Evolutionary conservation across 2,329 filamentous ascomycete genomes (phyloP).

Genomic region (Knufia fluminis): DNA sequence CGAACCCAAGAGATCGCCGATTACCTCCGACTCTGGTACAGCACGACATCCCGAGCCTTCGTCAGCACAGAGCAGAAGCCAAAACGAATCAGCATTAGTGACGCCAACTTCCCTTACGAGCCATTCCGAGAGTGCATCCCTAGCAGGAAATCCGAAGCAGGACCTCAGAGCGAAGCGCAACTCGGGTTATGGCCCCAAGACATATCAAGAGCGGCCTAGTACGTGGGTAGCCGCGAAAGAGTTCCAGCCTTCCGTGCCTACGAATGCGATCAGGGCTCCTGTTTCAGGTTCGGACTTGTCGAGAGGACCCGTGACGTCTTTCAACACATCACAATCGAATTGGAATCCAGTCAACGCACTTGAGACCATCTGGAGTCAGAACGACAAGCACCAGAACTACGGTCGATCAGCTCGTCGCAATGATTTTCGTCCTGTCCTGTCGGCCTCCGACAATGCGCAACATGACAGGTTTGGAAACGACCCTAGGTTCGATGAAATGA

Average conservation of each 20-base stretch:
- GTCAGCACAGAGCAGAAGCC: slow-evolving; percentile 8
- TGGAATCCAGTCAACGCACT: background rate
- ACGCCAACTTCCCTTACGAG: slow-evolving; percentile 6
- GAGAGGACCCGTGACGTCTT: background rate
- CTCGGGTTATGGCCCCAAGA: background rate
- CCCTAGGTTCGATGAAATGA: slow-evolving; percentile 37
- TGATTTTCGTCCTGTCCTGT: background rate
- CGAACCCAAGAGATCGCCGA: background rate
- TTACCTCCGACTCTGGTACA: background rate
- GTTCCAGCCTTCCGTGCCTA: background rate
- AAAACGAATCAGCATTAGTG: background rate
- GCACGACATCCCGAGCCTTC: background rate
- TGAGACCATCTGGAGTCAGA: background rate
- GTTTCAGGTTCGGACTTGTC: background rate
- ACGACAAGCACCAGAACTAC: background rate
- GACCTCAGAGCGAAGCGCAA: background rate
- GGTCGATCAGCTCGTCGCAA: background rate
- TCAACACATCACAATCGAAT: background rate
- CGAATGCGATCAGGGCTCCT: background rate
- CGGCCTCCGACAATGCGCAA: background rate
- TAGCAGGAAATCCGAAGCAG: background rate
- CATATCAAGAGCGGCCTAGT: background rate
- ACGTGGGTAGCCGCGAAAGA: slow-evolving; percentile 2
- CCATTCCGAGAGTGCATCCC: background rate
- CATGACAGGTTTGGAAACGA: background rate